phyloP scores from a whole-genome alignment of 768 basidiomycete species.

The Lactarius vividus region DNA sequence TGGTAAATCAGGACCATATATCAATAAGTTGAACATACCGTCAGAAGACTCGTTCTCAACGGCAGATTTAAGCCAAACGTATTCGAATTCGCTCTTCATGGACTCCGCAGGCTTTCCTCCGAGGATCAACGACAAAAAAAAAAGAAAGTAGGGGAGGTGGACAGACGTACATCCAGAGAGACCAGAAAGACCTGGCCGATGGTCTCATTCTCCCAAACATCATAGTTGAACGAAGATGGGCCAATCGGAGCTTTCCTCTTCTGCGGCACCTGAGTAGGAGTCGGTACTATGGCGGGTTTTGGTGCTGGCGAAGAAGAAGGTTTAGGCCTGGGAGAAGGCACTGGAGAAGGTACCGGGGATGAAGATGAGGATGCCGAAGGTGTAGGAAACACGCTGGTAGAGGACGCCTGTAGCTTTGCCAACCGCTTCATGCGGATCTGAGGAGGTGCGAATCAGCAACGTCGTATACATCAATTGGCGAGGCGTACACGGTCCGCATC shows the following conservation, averaged over 20 bases:
- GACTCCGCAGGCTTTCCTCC: constrained; percentile 26
- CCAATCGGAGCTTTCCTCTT: constrained; percentile 49
- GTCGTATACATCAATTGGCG: background rate
- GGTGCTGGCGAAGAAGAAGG: constrained; percentile 30
- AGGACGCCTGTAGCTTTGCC: constrained; percentile 67
- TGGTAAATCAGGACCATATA: background rate
- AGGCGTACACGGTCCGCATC: constrained; percentile 74
- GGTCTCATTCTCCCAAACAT: constrained; percentile 71
- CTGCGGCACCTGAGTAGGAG: constrained; percentile 33
- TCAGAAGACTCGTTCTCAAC: constrained; percentile 21
- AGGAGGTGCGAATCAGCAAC: constrained; percentile 3
- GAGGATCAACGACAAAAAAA: constrained; percentile 2
- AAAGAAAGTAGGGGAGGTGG: background rate
- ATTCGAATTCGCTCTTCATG: constrained; percentile 20
- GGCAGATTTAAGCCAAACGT: constrained; percentile 27
- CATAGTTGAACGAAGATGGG: constrained; percentile 49
- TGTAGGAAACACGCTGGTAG: constrained; percentile 31
- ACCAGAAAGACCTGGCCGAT: constrained; percentile 69
- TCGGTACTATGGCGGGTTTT: constrained; percentile 33
- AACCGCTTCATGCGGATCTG: constrained; percentile 93
- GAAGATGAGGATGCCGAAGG: constrained; percentile 38
- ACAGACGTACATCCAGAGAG: constrained; percentile 66
- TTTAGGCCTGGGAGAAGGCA: constrained; percentile 36
- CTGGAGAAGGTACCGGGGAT: constrained; percentile 32
- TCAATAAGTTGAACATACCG: background rate